Evolutionary conservation across 331 rosid genomes (phyloP), one percentile per base, ranked within the genome.

Genomic region (Dryas integrifolia): DNA sequence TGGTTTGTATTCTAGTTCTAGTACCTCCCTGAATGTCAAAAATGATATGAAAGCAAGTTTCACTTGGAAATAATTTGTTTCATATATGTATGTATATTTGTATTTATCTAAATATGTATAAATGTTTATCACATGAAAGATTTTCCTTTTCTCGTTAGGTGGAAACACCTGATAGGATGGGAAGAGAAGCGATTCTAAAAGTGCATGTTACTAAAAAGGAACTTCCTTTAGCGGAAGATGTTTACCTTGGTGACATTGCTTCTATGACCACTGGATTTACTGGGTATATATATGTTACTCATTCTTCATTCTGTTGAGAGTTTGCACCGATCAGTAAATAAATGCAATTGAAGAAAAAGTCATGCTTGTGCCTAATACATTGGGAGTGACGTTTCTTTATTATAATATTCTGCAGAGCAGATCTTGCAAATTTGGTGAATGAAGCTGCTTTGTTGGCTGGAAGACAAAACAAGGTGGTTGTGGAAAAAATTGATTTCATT

Each of bases 211-310:
- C 90, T 70, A 89, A 81, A 82, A 92, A 88, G 76, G 98, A 92
- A 76, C 99, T 95, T 82, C 99, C 99, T 77, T 82, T 95, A 49
- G 96, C 85, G 16, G 85, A 86, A 58, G 92, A 88, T 77, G 89
- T 95, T 55, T 50, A 82, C 64, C 88, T 95, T 67, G 76, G 85
- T n/a, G 84, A 82, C 82, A 82, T 95, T 83, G 96, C 97, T 64
- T 82, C 92, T 79, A 89, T 92, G 97, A 95, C 99, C 51, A 95
- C 99, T 60, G 99, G 99, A 55, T 95, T 92, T 77, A 95, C 99
- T 26, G 99, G 99, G 99, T 89, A 94, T 78, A 88, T 76, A 46
- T 66, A 3, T 45, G n/a, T 45, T 78, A 45, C 67, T 71, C 80
- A 78, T 72, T 69, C 46, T 79, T 63, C 18, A 8, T 10, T 46